Base-by-base conservation (phyloP, 192 early-diverging fungal genomes). In the Borealophlyctis nickersoniae region DNA sequence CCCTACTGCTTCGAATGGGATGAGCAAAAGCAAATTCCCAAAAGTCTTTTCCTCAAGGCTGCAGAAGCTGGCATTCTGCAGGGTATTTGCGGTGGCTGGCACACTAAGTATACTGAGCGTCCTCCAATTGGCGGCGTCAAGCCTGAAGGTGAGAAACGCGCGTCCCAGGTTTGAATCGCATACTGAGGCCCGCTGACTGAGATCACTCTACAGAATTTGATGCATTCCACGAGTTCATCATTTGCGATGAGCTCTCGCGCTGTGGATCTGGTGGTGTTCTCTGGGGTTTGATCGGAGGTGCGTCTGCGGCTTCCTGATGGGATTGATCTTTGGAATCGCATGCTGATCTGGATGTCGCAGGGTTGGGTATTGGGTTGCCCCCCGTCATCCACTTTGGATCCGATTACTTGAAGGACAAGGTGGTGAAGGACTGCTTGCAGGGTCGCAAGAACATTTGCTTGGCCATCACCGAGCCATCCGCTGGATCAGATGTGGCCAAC, bases 361-460 rank as follows among this genome's bases (percentile, higher is more conserved):
- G 55, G 22, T 51, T 70, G 13, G 68, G 61, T 27, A 92, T 91
- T 55, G 90, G 89, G 51, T 72, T 93, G 52, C 88, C 89, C 2
- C 87, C 89, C 5, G 75, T 93, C 31, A 56, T 92, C 49, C 74
- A 88, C 60, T 87, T 87, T 58, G 91, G 78, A 24, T 81, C 83
- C 29, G 80, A 87, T 19, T 80, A 89, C 56, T 74, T 90, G 28
- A 87, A 89, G 76, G 59, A 82, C 27, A 79, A 79, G 52, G 77
- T 93, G 23, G 81, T 87, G 0, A 78, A 71, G 26, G 85, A 78
- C 9, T 86, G 87, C 65, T 69, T 91, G 51, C 64, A 65, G n/a
- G 91, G 91, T 29, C 67, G 74, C 58, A 92, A 93, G 76, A 82
- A 81, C 66, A 93, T 93, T 60, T 91, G 89, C 53, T 72, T 91